phyloP scores from a whole-genome alignment of 2,329 filamentous ascomycete species.

The Septoria linicola region DNA sequence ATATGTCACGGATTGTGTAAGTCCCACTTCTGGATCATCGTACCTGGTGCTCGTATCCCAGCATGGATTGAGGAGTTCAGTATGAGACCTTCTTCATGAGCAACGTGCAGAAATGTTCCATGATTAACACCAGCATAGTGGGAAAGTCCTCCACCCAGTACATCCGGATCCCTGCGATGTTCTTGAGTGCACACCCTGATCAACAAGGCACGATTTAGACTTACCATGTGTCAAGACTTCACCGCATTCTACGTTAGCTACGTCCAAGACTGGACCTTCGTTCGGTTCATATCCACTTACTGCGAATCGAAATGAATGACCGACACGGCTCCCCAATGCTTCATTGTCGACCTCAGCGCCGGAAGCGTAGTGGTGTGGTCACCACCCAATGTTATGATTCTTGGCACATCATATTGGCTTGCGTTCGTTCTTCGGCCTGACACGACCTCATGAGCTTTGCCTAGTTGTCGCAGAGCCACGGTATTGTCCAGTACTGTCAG shows the following conservation, averaged over 20 bases:
- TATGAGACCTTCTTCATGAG: conserved; percentile 61
- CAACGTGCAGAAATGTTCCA: conserved; percentile 61
- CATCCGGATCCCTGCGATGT: conserved; percentile 50
- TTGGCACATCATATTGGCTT: conserved; percentile 47
- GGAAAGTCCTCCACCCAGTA: conserved; percentile 58
- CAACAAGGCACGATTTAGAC: not conserved
- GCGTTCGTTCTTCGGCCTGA: conserved; percentile 47
- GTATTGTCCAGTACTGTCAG: conserved; percentile 53
- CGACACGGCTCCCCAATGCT: conserved; percentile 55
- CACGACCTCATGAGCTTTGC: conserved; percentile 50
- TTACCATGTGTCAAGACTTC: conserved; percentile 11
- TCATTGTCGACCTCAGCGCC: conserved; percentile 50
- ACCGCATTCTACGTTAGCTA: not conserved
- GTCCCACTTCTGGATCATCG: not conserved
- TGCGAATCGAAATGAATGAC: conserved; percentile 59
- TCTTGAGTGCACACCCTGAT: not conserved
- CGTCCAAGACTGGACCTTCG: not conserved
- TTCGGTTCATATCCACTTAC: conserved; percentile 47
- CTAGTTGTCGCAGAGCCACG: conserved; percentile 54
- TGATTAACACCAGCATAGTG: conserved; percentile 62
- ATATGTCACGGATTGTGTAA: not conserved
- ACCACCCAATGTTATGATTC: conserved; percentile 55
- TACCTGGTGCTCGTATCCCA: conserved; percentile 56
- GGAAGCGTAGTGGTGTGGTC: conserved; percentile 58
- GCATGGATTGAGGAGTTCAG: conserved; percentile 60